Evolutionary conservation across 441 rosid species (phyloP), one percentile per base, ranked within the genome.

Genomic region (Croton setiger): DNA sequence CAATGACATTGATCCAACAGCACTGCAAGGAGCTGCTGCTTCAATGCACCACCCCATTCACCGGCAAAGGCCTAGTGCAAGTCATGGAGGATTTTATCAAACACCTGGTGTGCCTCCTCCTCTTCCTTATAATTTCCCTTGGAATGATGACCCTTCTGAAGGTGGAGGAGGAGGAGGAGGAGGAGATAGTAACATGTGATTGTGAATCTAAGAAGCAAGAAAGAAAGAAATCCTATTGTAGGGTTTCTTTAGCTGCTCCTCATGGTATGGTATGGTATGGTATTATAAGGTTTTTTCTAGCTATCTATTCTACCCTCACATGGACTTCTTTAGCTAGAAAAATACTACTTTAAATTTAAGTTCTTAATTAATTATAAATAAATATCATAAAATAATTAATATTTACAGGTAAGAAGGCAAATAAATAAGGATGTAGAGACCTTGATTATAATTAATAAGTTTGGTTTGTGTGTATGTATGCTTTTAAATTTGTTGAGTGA

Each of bases 111-210:
- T 71, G 57, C 59, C 78, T 47, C 69, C 78, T 47, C 69, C 58
- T 48, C 87, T 88, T 64, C 18, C 18, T 18, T 86, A 89, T 72
- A 77, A 77, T 74, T 80, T 84, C 72, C 96, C 93, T 57, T 90
- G 98, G 98, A 84, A 78, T 68, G 80, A 81, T 33, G 64, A 69
- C 72, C 63, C 77, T 48, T 77, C 82, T 71, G 83, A 76, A 59
- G 87, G 80, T 71, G 66, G 63, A 23, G 76, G 60, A 35, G 62
- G 41, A 45, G 88, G 82, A 62, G 88, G 79, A 63, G 88, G 79
- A 68, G 89, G 84, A 80, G 91, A 80, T 44, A 78, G 81, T 37
- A 75, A 63, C 72, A 85, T 90, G 67, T 86, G 87, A 88, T 44
- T 71, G 6, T 45, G 31, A 27, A 27, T 27, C 31, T 27, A 27